Percentiles rank a stretch among this genome's conserved stretches.
Evolutionary conservation across 495 filamentous ascomycete genomes (phyloP).

Genomic region (Cercophora newfieldiana): DNA sequence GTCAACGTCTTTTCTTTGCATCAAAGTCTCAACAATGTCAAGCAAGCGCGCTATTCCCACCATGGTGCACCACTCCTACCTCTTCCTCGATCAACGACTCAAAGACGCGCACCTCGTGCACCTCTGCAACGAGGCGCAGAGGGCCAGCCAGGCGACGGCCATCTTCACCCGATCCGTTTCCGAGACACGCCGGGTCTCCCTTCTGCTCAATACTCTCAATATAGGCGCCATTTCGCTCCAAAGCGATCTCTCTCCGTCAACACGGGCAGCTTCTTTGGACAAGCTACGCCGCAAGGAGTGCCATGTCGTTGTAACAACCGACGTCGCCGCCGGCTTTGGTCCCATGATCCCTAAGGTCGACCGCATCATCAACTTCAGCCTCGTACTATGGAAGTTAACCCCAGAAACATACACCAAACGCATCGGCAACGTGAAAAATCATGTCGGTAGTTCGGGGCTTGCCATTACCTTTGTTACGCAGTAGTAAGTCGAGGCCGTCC

Average conservation of each 20-base stretch:
- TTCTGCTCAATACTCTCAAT: constrained; percentile 2
- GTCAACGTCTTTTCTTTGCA: not conserved
- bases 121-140: constrained; percentile 8
- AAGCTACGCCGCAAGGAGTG: constrained; percentile 8
- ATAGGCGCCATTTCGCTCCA: constrained; percentile 5
- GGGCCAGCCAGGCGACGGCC: not conserved
- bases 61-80: constrained; percentile 5
- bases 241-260: constrained; percentile 1
- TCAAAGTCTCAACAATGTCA: not conserved
- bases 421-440: not conserved
- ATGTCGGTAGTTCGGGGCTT: not conserved
- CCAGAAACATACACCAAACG: not conserved
- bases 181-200: constrained; percentile 6
- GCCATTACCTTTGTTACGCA: not conserved
- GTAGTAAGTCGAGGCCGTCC: constrained; percentile 4
- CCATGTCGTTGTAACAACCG: constrained; percentile 3
- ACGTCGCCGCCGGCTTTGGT: not conserved
- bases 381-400: not conserved
- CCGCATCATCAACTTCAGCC: constrained; percentile 5
- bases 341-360: not conserved
- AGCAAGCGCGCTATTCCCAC: not conserved
- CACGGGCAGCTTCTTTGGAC: constrained; percentile 5
- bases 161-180: constrained; percentile 8
- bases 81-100: not conserved
- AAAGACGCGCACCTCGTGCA: constrained; percentile 3